These are phyloP conservation scores for Agaricus sinodeliciosus DNA, from an alignment of 768 basidiomycete species.

Conservation along the genomic window DNA sequence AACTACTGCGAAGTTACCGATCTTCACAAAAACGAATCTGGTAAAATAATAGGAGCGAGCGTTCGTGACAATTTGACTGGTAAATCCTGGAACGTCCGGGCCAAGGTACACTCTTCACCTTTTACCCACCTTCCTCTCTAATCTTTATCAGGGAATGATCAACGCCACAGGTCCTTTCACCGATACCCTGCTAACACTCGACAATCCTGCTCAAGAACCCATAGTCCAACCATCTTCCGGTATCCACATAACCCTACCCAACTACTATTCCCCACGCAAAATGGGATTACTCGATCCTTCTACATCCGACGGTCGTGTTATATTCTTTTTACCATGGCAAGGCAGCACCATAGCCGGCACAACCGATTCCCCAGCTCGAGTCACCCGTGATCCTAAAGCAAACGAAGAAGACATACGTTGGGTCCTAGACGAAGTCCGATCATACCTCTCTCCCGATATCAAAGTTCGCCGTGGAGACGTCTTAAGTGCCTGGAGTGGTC, in stretches of 20 bases:
- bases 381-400: slow-evolving; percentile 71
- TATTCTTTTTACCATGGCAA: slow-evolving; percentile 99
- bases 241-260: slow-evolving; percentile 93
- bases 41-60: slow-evolving; percentile 66
- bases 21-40: slow-evolving; percentile 60
- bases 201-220: slow-evolving; percentile 67
- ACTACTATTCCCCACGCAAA: slow-evolving; percentile 90
- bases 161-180: slow-evolving; percentile 97
- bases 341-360: slow-evolving; percentile 97
- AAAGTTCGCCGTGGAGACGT: slow-evolving; percentile 93
- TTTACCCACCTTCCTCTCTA: not conserved
- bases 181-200: slow-evolving; percentile 79
- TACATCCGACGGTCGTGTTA: slow-evolving; percentile 94
- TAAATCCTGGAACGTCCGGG: slow-evolving; percentile 72
- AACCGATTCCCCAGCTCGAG: slow-evolving; percentile 76
- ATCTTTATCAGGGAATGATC: slow-evolving; percentile 62
- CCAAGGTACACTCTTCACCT: slow-evolving; percentile 46
- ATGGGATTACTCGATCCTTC: slow-evolving; percentile 96
- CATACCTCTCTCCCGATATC: slow-evolving; percentile 89
- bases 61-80: slow-evolving; percentile 82
- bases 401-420: slow-evolving; percentile 93
- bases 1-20: slow-evolving; percentile 87
- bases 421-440: slow-evolving; percentile 89
- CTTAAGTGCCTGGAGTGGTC: slow-evolving; percentile 89
- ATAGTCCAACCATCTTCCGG: slow-evolving; percentile 93